phyloP scores from a whole-genome alignment of 2,329 filamentous ascomycete genomes.

The Mariannaea elegans region DNA sequence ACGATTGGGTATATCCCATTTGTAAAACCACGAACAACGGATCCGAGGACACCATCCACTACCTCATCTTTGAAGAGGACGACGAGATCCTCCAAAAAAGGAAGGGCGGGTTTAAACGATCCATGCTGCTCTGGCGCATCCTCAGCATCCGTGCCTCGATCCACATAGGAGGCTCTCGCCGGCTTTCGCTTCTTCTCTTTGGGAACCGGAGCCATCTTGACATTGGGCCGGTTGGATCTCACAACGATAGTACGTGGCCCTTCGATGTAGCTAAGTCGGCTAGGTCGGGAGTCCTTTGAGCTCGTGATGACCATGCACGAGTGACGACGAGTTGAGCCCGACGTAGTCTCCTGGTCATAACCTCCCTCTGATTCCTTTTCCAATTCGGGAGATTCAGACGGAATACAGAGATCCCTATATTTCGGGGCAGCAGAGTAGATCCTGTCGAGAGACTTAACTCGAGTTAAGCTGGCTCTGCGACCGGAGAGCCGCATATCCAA shows the following conservation, averaged over 20 bases:
- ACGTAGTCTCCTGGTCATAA: slow-evolving; percentile 15
- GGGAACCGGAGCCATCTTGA: slow-evolving; percentile 43
- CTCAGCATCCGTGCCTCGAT: slow-evolving; percentile 51
- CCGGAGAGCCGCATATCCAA: slow-evolving; percentile 47
- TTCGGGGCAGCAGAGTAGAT: slow-evolving; percentile 43
- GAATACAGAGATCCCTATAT: slow-evolving; percentile 44
- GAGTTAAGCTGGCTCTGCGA: slow-evolving; percentile 36
- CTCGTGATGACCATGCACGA: slow-evolving; percentile 40
- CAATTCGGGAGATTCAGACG: slow-evolving; percentile 32
- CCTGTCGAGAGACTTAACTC: slow-evolving; percentile 51
- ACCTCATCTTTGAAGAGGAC: slow-evolving; percentile 60
- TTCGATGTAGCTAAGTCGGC: slow-evolving; percentile 38
- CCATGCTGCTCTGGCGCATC: slow-evolving; percentile 33
- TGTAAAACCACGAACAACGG: slow-evolving; percentile 56
- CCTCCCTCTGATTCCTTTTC: slow-evolving; percentile 26
- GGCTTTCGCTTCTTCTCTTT: slow-evolving; percentile 39
- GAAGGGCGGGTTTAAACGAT: slow-evolving; percentile 56
- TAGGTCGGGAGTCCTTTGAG: slow-evolving; percentile 31
- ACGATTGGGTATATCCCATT: slow-evolving; percentile 40
- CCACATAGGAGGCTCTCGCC: slow-evolving; percentile 45
- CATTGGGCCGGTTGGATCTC: slow-evolving; percentile 38
- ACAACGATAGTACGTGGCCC: slow-evolving; percentile 45
- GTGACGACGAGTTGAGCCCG: slow-evolving; percentile 31
- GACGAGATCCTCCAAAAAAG: slow-evolving; percentile 64
- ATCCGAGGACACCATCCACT: slow-evolving; percentile 54